Evolutionary conservation across 2,329 filamentous ascomycete species (phyloP).

Genomic region (Colletotrichum australisinense): DNA sequence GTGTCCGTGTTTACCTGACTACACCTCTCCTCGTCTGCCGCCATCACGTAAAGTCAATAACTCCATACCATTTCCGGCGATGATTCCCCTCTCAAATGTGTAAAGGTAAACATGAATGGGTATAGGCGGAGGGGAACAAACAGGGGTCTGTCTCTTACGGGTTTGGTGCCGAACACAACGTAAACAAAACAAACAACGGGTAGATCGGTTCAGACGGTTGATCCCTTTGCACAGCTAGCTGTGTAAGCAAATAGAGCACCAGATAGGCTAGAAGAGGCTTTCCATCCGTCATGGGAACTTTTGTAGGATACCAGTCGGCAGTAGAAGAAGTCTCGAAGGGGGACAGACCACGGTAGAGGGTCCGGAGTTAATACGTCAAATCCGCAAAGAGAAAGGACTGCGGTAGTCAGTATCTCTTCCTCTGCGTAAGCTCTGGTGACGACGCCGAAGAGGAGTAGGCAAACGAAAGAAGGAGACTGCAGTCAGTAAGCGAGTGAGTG

Average conservation of each 20-base stretch:
- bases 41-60: not conserved
- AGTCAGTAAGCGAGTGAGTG: too few species aligned
- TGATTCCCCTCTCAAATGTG: not conserved
- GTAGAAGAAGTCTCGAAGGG: too few species aligned
- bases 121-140: not conserved
- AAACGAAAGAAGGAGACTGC: not conserved
- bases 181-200: not conserved
- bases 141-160: not conserved
- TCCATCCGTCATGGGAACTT: not conserved
- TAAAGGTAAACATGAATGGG: not conserved
- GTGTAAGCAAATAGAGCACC: not conserved
- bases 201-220: not conserved
- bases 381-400: not conserved
- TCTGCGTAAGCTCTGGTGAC: not conserved
- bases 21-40: not conserved
- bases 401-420: not conserved
- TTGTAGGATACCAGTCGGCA: not conserved
- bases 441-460: not conserved
- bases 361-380: not conserved
- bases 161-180: not conserved
- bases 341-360: not conserved
- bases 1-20: not conserved
- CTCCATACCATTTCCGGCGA: constrained; percentile 2
- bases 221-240: not conserved
- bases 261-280: not conserved